These are phyloP conservation scores for Alternaria dauci DNA, from an alignment of 2,329 filamentous ascomycete genomes.

Conservation along the genomic window DNA sequence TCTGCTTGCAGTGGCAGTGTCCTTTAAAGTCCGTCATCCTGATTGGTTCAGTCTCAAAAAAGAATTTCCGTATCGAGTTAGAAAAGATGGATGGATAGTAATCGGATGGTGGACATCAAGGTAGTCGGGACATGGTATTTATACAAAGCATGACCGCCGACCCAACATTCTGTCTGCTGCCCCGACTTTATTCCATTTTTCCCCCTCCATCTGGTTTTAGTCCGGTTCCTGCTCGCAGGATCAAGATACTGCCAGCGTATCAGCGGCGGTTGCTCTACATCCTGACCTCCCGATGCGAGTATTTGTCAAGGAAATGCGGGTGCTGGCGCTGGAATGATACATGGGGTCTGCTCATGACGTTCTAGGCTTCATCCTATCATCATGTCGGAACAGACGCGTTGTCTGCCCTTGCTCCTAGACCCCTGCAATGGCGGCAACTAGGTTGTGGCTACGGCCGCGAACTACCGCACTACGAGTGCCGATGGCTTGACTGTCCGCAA, in stretches of 20 bases:
- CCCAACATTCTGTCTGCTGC: neutral
- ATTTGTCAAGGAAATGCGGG: slow-evolving; percentile 7
- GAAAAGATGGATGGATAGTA: neutral
- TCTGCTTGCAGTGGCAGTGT: slow-evolving; percentile 65
- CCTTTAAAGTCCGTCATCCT: slow-evolving; percentile 58
- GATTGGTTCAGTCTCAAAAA: slow-evolving; percentile 1
- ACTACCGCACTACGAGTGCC: neutral
- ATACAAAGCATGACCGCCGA: neutral
- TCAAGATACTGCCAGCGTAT: slow-evolving; percentile 8
- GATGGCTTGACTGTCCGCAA: neutral
- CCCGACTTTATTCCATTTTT: neutral
- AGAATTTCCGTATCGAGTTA: neutral
- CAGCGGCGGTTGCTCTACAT: neutral
- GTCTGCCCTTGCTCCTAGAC: no score
- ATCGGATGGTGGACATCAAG: slow-evolving; percentile 6
- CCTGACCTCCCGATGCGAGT: slow-evolving; percentile 3
- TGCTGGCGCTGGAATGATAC: neutral
- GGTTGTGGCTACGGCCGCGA: neutral
- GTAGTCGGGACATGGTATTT: slow-evolving; percentile 15
- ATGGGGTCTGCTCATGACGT: neutral
- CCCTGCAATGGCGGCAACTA: neutral
- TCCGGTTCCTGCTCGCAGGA: neutral
- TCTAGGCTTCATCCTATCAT: neutral
- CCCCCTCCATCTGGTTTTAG: neutral
- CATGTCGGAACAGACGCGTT: neutral